Base-by-base conservation (phyloP, 352 stramenopile species). In the Globisporangium parvum region DNA sequence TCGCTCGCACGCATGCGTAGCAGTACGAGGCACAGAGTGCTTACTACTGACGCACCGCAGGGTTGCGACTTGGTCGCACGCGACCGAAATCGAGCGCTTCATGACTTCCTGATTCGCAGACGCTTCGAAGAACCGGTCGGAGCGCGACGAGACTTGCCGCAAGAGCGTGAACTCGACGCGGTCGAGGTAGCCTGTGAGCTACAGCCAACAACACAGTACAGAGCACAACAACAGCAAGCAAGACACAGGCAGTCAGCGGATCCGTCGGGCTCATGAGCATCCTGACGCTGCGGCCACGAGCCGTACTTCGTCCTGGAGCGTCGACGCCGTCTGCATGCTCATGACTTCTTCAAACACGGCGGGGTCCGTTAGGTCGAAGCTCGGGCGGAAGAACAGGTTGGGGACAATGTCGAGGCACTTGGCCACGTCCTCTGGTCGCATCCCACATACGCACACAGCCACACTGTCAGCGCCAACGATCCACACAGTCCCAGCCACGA, bases 21-120 rank as follows among this genome's bases (percentile, higher is more conserved):
- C n/a, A n/a, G n/a, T n/a, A 37, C 31, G 31, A 12, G 31, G 31
- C 31, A 37, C 9, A 0, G 31, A 37, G 6, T 6, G 9, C 31
- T 37, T 12, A 6, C 31, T 1, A 12, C 31, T 11, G 31, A 64
- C 33, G 26, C 47, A 92, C 82, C 83, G 73, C 24, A 95, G 59
- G 6, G 77, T 81, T 31, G 81, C 75, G 12, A 95, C 85, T 67
- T 95, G 80, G 47, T 93, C 79, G 20, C 82, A 95, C 0, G 85
- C 85, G 55, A 74, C 68, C 28, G 61, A 74, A 48, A 95, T 90
- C 23, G 79, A 88, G 50, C 88, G 80, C 59, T 91, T 90, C 75
- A 91, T 95, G 0, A 90, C 83, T 60, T 91, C 83, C 57, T 95
- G 85, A 57, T 89, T 80, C 31, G 81, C 73, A 6, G 83, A 93